phyloP scores from a whole-genome alignment of 345 rosid species.

The Eucalyptus marginata region DNA sequence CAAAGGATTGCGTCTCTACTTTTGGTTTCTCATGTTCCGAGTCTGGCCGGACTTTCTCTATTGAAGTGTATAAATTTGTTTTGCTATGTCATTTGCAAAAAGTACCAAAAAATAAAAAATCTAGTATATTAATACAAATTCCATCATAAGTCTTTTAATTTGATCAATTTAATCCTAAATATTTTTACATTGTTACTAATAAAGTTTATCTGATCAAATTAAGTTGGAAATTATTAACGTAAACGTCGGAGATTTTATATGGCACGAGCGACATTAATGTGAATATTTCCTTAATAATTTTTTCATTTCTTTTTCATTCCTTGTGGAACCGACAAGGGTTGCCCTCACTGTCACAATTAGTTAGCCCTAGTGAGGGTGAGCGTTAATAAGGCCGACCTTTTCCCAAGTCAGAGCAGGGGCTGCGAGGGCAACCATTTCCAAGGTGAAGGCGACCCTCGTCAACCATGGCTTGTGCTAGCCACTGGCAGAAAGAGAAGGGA shows the following conservation, averaged over 20 bases:
- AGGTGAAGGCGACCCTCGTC: neutral
- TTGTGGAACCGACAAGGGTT: neutral
- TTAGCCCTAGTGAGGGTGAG: no score
- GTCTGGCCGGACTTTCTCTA: no score
- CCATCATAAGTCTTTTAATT: no score
- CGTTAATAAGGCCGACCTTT: no score
- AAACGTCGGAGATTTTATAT: accelerated
- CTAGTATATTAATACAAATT: no score
- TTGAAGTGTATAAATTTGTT: neutral
- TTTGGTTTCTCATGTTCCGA: neutral
- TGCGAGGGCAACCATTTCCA: neutral
- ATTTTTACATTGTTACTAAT: accelerated
- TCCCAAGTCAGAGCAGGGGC: accelerated
- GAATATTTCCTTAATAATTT: no score
- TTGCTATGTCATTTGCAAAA: neutral
- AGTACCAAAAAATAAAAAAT: no score
- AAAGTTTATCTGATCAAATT: no score
- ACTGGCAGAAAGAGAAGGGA: neutral
- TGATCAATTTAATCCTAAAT: no score
- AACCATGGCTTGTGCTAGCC: neutral
- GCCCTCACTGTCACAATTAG: neutral
- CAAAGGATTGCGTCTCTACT: neutral
- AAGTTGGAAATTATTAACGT: accelerated
- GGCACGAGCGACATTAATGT: accelerated
- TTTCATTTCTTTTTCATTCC: no score